Evolutionary conservation across 768 basidiomycete species (phyloP), one percentile per base, ranked within the genome.

Genomic region (Rossbeevera mucosa): DNA sequence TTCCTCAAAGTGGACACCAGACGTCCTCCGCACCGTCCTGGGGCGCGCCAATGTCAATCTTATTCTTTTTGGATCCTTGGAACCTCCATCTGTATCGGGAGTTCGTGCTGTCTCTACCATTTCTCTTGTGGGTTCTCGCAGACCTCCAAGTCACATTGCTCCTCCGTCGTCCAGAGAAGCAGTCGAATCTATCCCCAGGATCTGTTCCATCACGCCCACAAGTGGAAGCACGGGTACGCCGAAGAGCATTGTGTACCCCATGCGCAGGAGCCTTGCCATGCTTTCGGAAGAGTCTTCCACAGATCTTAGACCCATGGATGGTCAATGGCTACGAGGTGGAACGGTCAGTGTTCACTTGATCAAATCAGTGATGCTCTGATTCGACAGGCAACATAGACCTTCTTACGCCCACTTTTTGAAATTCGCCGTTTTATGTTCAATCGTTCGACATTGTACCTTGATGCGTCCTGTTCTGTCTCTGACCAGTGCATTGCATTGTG

Each of bases 181-280:
- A 9, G 60, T 66, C 5, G 54, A 57, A 38, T 29, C 36, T 11
- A 20, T 57, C 51, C 56, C 56, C 5, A 22, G 7, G 9, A 48
- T 57, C 1, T 57, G 36, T 33, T 57, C 56, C 50, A 53, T 58
- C 29, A 58, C 50, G 24, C 56, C 57, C 20, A 66, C 64, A 5
- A 59, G 60, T 29, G 64, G 65, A 24, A 66, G 58, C 52, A 66
- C 64, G 16, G 56, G 56, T n/a, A 12, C 58, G 28, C 56, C 56
- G 9, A 58, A 57, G 46, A 58, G 56, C 18, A 57, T 57, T 2
- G 56, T 58, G 7, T 57, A 58, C 22, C 56, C 56, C 16, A 57
- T 57, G 56, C 43, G 30, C 43, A 58, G 57, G 44, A 53, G 50
- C 3, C 56, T 57, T 20, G 41, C 46, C 7, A 57, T 57, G 7